Percentiles rank a stretch among this genome's conserved stretches.
These are phyloP conservation scores for Desmodesmus armatus DNA, from an alignment of 139 green algal genomes.

Conservation along the genomic window DNA sequence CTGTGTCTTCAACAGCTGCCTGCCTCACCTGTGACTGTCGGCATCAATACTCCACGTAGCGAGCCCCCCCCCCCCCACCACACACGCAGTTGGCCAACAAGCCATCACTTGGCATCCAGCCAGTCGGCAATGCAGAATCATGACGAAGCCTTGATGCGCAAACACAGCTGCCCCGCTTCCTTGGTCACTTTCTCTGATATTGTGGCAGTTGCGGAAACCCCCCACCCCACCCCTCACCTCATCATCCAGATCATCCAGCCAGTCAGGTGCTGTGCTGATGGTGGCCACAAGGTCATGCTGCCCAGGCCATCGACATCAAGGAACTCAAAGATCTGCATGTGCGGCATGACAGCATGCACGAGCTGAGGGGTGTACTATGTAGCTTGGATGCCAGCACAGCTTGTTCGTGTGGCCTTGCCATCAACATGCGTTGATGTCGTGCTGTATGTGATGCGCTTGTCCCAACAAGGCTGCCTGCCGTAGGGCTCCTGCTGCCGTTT, in stretches of 20 bases:
- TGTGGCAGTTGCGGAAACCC: no score
- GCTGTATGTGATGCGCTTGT: background rate
- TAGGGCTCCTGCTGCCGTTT: background rate
- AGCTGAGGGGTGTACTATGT: background rate
- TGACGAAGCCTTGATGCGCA: no score
- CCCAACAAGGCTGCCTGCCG: background rate
- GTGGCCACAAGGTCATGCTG: constrained; percentile 59
- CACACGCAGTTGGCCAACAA: no score
- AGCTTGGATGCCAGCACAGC: background rate
- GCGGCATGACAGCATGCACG: background rate
- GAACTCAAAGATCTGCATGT: constrained; percentile 84
- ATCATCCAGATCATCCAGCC: constrained; percentile 66
- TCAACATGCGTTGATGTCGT: background rate
- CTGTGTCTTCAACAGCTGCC: background rate
- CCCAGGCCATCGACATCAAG: constrained; percentile 58
- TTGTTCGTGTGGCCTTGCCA: no score
- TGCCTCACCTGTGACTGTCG: no score
- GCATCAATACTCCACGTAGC: no score
- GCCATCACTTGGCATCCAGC: no score
- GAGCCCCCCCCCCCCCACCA: no score
- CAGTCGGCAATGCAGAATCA: no score
- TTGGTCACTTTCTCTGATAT: no score
- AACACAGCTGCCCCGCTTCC: no score
- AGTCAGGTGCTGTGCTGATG: constrained; percentile 46
- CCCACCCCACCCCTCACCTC: no score